Percentiles rank a stretch among this genome's conserved stretches.
Evolutionary conservation across 2,329 filamentous ascomycete species (phyloP).

Genomic region (Paraphoma chrysanthemicola): DNA sequence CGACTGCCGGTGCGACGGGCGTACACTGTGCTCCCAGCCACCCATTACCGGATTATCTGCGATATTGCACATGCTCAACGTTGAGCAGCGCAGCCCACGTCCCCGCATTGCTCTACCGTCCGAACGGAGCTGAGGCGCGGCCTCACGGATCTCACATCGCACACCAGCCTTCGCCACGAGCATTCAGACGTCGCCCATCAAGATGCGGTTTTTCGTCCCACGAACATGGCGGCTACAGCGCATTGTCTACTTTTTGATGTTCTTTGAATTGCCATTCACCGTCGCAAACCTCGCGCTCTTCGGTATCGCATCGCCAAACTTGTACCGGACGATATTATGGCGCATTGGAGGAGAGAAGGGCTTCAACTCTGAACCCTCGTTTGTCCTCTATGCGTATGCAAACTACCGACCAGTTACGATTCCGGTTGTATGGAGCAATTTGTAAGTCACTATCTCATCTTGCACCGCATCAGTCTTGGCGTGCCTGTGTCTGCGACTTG

Average conservation of each 20-base stretch:
- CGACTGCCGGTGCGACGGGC: constrained; percentile 13
- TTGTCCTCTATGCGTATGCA: constrained; percentile 75
- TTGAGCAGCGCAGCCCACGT: constrained; percentile 9
- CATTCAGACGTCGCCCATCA: constrained; percentile 10
- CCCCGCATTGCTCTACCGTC: constrained; percentile 9
- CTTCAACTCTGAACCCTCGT: constrained; percentile 76
- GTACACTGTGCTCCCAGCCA: constrained; percentile 11
- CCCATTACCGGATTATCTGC: background rate
- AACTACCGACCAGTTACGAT: constrained; percentile 69
- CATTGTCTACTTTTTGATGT: constrained; percentile 64
- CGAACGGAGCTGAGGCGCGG: constrained; percentile 13
- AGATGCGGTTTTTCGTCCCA: constrained; percentile 58
- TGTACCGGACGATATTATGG: constrained; percentile 77
- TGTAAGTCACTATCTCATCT: constrained; percentile 60
- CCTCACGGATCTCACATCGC: constrained; percentile 2
- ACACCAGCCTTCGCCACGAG: constrained; percentile 4
- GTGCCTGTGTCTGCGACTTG: too few relatives aligned
- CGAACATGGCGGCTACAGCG: constrained; percentile 62
- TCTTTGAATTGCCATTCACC: constrained; percentile 70
- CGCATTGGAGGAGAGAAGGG: constrained; percentile 72
- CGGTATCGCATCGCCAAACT: constrained; percentile 74
- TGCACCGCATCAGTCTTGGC: background rate
- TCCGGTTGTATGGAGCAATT: constrained; percentile 75
- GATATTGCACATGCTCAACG: constrained; percentile 9
- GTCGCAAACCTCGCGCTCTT: constrained; percentile 73